These are phyloP conservation scores for Zymoseptoria tritici DNA, from an alignment of 2,329 filamentous ascomycete genomes.

Conservation along the genomic window DNA sequence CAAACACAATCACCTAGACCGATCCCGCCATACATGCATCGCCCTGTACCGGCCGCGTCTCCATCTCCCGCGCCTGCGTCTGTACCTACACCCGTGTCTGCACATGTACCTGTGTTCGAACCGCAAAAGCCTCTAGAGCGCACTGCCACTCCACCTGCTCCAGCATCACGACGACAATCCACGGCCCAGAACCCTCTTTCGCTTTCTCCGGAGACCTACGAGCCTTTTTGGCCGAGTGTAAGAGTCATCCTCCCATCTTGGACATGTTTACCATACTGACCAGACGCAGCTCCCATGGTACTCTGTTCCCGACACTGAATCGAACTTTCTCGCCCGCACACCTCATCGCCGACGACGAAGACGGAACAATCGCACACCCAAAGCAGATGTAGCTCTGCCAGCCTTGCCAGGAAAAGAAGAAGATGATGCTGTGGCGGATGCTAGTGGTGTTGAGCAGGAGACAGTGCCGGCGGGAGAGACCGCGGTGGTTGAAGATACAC, in stretches of 20 bases:
- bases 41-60: constrained; percentile 8
- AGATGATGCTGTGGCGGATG: constrained; percentile 9
- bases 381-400: constrained; percentile 45
- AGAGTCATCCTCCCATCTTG: not conserved
- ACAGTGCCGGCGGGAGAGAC: constrained; percentile 31
- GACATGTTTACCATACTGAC: constrained; percentile 3
- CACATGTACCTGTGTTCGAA: constrained; percentile 5
- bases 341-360: constrained; percentile 42
- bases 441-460: constrained; percentile 12
- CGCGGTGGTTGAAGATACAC: constrained; percentile 9
- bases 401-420: constrained; percentile 30
- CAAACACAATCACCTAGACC: constrained; percentile 22
- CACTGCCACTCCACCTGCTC: constrained; percentile 10
- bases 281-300: constrained; percentile 50
- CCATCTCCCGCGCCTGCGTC: constrained; percentile 8
- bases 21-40: constrained; percentile 15
- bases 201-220: constrained; percentile 11
- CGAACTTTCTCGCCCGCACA: constrained; percentile 47
- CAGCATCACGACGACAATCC: constrained; percentile 10
- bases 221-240: constrained; percentile 16
- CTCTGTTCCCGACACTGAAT: constrained; percentile 43
- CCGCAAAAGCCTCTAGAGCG: constrained; percentile 10
- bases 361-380: constrained; percentile 31
- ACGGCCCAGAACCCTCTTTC: constrained; percentile 13
- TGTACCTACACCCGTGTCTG: constrained; percentile 6